These are phyloP conservation scores for Amylostereum areolatum DNA, from an alignment of 1,284 basidiomycete species.

Conservation along the genomic window DNA sequence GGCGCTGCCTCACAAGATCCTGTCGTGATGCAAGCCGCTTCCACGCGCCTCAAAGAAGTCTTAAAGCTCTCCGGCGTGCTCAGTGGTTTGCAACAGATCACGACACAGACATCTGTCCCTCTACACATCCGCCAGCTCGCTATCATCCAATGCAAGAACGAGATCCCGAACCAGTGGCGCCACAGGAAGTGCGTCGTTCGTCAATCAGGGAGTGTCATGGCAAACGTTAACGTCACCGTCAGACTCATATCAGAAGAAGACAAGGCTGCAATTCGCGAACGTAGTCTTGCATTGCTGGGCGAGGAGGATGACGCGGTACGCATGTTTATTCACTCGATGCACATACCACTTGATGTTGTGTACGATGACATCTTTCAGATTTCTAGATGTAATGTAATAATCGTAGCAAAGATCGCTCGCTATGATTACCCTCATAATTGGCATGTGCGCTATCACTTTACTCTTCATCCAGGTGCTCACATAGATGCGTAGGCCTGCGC, in stretches of 20 bases:
- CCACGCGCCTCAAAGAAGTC: constrained; percentile 58
- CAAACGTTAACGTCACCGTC: constrained; percentile 9
- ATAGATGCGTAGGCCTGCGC: constrained; percentile 44
- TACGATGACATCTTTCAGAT: constrained; percentile 41
- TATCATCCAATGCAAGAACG: constrained; percentile 81
- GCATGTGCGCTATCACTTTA: constrained; percentile 28
- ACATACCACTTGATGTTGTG: constrained; percentile 1
- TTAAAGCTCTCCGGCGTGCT: constrained; percentile 62
- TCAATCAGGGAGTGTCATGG: neutral
- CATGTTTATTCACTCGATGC: constrained; percentile 7
- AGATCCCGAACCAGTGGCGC: constrained; percentile 60
- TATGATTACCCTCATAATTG: constrained; percentile 65
- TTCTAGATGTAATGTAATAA: constrained; percentile 63
- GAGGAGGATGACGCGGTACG: constrained; percentile 69
- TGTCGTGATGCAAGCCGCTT: constrained; percentile 47
- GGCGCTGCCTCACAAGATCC: constrained; percentile 71
- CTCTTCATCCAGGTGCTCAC: too few relatives aligned
- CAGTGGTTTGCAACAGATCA: constrained; percentile 68
- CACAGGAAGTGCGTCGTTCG: constrained; percentile 51
- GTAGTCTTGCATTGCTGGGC: constrained; percentile 58
- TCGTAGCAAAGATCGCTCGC: constrained; percentile 66
- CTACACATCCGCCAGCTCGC: constrained; percentile 65
- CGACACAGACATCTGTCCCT: constrained; percentile 49
- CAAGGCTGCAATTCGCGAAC: constrained; percentile 47
- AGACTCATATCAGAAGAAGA: constrained; percentile 66